Conservation (phyloP, 176 grass and related monocot genomes). For the Avena sativa region DNA sequence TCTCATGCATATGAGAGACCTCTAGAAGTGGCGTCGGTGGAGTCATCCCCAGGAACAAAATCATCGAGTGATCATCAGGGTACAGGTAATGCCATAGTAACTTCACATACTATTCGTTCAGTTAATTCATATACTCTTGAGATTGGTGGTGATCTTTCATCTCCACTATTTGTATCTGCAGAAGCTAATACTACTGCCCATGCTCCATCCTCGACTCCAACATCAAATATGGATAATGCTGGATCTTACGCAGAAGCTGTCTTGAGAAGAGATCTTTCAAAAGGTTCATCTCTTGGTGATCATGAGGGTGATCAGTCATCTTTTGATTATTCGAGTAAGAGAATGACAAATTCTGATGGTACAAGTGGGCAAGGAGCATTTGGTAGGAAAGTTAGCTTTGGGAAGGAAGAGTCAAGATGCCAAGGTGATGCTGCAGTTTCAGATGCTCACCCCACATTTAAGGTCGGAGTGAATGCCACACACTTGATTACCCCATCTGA, state of each 20-base stretch:
- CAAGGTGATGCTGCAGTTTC: conserved; percentile 54
- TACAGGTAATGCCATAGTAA: conserved; percentile 42
- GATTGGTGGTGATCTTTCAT: conserved; percentile 49
- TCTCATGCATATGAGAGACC: conserved; percentile 51
- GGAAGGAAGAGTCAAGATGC: conserved; percentile 55
- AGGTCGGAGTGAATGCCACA: conserved; percentile 44
- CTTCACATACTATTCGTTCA: conserved; percentile 25
- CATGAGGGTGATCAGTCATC: conserved; percentile 54
- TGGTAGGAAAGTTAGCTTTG: conserved; percentile 42
- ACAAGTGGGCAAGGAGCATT: conserved; percentile 41
- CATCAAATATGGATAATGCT: conserved; percentile 52
- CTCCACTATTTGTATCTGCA: conserved; percentile 47
- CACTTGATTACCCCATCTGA: conserved; percentile 79
- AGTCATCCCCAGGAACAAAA: conserved; percentile 47
- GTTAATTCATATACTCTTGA: conserved; percentile 40
- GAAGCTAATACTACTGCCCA: conserved; percentile 50
- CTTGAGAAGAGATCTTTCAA: conserved; percentile 57
- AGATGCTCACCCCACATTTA: conserved; percentile 62
- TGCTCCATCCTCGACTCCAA: conserved; percentile 42
- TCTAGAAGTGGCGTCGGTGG: conserved; percentile 38
- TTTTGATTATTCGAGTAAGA: conserved; percentile 50
- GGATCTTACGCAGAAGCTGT: conserved; percentile 48
- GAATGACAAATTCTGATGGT: conserved; percentile 44
- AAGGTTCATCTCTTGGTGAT: conserved; percentile 50
- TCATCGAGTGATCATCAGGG: conserved; percentile 35